Base-by-base conservation (phyloP, 352 stramenopile species). In the Phytophthora kernoviae region DNA sequence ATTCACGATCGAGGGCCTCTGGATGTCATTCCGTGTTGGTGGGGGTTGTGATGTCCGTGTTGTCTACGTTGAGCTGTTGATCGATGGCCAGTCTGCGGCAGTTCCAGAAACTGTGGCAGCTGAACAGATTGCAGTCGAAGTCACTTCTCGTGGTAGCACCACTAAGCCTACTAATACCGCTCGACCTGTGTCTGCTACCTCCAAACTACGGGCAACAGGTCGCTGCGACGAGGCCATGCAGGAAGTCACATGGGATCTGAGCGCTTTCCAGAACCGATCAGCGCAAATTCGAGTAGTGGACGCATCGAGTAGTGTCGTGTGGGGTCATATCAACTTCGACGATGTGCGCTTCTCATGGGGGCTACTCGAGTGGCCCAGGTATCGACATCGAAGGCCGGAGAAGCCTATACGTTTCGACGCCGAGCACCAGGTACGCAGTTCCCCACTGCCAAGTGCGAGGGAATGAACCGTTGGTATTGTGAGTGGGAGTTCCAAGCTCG, bases 261-360 rank as follows among this genome's bases (percentile, higher is more conserved):
- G 62, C 5, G 48, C 56, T 5, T 98, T 94, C 63, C 61, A 75
- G 26, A 88, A 93, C 50, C 82, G 85, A 36, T 84, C 87, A 7
- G 94, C 82, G 30, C 81, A 97, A 37, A 83, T 99, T n/a, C 79
- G 94, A 27, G 92, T 99, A 17, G 96, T 99, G 5, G 97, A 99
- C 53, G 81, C 76, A 9, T 90, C 84, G 0, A 94, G 79, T 15
- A 90, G 67, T 43, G 56, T 70, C 0, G 75, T 84, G 30, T 99
- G 96, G 94, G 95, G 93, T 26, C 95, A 99, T 64, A 98, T 99
- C 54, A 98, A 98, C 65, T 96, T 99, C 37, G 96, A 99, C 70
- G 76, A 98, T 36, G 93, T 99, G 12, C 57, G 81, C 2, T 99
- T 99, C 61, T 90, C 79, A 51, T 99, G 96, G 96, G 69, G 69